These are phyloP conservation scores for Phaeotremella skinneri DNA, from an alignment of 768 basidiomycete genomes.

Conservation along the genomic window DNA sequence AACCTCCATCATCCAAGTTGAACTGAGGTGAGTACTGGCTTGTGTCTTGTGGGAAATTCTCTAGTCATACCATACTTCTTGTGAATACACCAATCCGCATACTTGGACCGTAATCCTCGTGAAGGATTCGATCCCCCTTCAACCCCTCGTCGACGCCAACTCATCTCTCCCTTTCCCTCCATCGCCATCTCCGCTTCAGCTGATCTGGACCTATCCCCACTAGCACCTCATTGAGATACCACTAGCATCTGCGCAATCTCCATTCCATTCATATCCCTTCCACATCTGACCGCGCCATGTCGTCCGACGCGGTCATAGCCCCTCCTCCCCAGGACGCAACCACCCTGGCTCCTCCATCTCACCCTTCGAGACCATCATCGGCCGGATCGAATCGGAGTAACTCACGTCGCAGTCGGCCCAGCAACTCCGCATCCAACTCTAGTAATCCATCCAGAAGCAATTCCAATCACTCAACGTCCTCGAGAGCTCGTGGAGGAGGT, in stretches of 20 bases:
- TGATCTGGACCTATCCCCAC: too few species aligned
- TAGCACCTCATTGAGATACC: background rate
- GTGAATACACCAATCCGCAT: too few species aligned
- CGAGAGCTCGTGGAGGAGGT: constrained; percentile 22
- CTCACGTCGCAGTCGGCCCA: constrained; percentile 25
- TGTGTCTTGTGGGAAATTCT: too few species aligned
- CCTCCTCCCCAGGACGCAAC: background rate
- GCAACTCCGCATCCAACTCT: constrained; percentile 16
- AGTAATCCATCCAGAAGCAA: constrained; percentile 31
- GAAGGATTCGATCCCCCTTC: too few species aligned
- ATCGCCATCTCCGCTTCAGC: background rate
- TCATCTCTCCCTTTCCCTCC: background rate
- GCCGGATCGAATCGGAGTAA: constrained; percentile 27
- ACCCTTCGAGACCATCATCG: constrained; percentile 33
- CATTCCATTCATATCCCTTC: background rate
- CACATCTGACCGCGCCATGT: background rate
- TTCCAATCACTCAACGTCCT: constrained; percentile 23
- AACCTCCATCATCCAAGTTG: too few species aligned
- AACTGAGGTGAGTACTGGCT: too few species aligned
- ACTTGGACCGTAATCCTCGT: too few species aligned
- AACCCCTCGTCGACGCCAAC: too few species aligned
- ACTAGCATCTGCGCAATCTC: background rate
- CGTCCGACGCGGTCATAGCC: background rate
- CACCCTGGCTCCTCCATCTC: constrained; percentile 30
- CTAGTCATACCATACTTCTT: too few species aligned